These are phyloP conservation scores for Thamnidium elegans DNA, from an alignment of 192 early-diverging fungal species.

Conservation along the genomic window DNA sequence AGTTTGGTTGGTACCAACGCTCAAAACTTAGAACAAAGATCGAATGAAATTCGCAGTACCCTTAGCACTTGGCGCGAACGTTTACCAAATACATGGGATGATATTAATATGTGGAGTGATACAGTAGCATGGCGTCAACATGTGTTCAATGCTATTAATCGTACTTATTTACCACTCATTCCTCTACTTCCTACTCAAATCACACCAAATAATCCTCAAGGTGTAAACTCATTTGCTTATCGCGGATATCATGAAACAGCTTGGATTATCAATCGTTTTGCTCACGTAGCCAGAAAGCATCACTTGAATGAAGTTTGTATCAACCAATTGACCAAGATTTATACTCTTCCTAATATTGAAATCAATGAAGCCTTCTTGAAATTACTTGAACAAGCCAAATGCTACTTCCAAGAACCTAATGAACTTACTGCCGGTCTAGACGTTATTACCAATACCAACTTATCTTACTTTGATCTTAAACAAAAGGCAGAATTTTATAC, in stretches of 20 bases:
- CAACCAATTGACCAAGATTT: constrained; percentile 90
- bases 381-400: constrained; percentile 96
- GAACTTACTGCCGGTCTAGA: constrained; percentile 93
- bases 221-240: constrained; percentile 86
- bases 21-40: constrained; percentile 81
- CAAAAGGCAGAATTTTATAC: constrained; percentile 99
- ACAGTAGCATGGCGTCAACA: constrained; percentile 98
- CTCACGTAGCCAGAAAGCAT: constrained; percentile 94
- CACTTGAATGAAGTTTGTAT: constrained; percentile 94
- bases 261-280: constrained; percentile 99
- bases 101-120: constrained; percentile 98
- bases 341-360: constrained; percentile 99
- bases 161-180: constrained; percentile 86
- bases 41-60: constrained; percentile 84
- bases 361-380: constrained; percentile 98
- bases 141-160: constrained; percentile 95
- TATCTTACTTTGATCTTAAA: constrained; percentile 86
- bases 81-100: constrained; percentile 94
- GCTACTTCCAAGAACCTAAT: constrained; percentile 84
- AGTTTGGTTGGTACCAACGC: constrained; percentile 78
- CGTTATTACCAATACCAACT: constrained; percentile 98
- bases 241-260: constrained; percentile 99
- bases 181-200: constrained; percentile 46
- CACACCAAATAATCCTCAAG: constrained; percentile 43
- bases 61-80: constrained; percentile 96